Evolutionary conservation across 495 filamentous ascomycete genomes (phyloP), one percentile per base, ranked within the genome.

Genomic region (Aspergillus wentii): DNA sequence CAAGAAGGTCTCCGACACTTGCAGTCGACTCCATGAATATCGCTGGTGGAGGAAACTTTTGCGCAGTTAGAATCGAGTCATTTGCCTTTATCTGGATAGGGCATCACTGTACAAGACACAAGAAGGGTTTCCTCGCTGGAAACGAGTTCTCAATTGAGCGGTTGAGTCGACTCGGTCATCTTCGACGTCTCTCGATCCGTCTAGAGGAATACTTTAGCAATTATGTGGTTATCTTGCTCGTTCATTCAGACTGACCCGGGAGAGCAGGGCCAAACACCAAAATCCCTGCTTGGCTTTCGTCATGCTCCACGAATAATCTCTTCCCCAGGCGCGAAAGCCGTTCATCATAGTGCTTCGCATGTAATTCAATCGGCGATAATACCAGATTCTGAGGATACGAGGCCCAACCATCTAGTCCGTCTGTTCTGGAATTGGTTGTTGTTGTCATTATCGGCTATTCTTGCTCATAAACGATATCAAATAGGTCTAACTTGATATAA

Each of bases 11-110:
- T 31, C 30, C 9, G 30, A 31, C 16, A 31, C 30, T 17, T 31
- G 30, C 30, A 31, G 16, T 8, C 30, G 30, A 31, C 30, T 17
- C 30, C 30, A 31, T 3, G 30, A 31, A 31, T 31, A 31, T 2
- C 30, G 10, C 30, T 31, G 30, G 16, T 31, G 30, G 30, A 31
- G 30, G n/a, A 31, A 31, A 14, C 30, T 31, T 25, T 25, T 11
- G 22, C 11, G 22, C 22, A 8, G 15, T 31, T 2, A 31, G 16
- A 8, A 13, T 28, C 25, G n/a, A 28, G 25, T 3, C 2, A 10
- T 2, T 28, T 28, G 25, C 4, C 25, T 28, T 4, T 28, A 1
- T 3, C 1, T 31, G 2, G 15, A 13, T 17, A 17, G 30, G 16
- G 16, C 3, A 17, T 2, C 8, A 3, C 7, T 15, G 16, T 16